Percentiles rank a stretch among this genome's conserved stretches.
phyloP scores from a whole-genome alignment of 371 early-diverging fungal species.

The Lichtheimia corymbifera region DNA sequence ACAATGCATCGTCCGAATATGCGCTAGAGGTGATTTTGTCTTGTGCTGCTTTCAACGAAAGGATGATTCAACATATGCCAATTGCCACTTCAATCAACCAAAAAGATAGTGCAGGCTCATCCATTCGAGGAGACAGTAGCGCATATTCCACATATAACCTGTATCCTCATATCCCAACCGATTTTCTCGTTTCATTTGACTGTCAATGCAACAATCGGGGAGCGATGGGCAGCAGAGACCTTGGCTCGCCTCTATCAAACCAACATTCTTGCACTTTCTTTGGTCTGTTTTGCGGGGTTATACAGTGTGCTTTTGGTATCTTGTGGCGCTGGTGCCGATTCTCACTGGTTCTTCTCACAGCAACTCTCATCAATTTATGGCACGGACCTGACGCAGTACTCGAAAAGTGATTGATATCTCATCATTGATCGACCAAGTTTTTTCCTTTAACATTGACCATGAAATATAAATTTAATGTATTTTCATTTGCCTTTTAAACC shows the following conservation, averaged over 20 bases:
- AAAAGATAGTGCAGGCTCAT: conserved; percentile 3
- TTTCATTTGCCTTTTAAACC: neutral
- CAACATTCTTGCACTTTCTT: conserved; percentile 8
- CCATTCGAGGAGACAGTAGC: neutral
- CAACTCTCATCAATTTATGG: conserved; percentile 47
- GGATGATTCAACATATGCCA: conserved; percentile 10
- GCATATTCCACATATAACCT: conserved; percentile 12
- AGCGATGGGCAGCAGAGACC: too few relatives aligned
- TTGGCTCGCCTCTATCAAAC: too few relatives aligned
- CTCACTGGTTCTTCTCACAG: conserved; percentile 42
- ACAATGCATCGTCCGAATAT: conserved; percentile 21
- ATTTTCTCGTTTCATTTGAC: conserved; percentile 4
- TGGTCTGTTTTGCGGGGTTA: conserved; percentile 14
- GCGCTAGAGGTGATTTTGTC: conserved; percentile 15
- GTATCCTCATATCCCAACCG: conserved; percentile 10
- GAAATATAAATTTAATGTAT: too few relatives aligned
- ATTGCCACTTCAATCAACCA: too few relatives aligned
- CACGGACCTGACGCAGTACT: conserved; percentile 28
- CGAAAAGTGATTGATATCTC: conserved; percentile 12
- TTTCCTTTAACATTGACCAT: too few relatives aligned
- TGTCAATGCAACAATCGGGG: neutral
- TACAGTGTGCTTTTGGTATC: conserved; percentile 31
- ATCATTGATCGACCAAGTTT: neutral
- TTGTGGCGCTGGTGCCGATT: conserved; percentile 58
- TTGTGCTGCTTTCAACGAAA: conserved; percentile 6